Evolutionary conservation across 768 basidiomycete species (phyloP).

Genomic region (Tulasnella sp.): DNA sequence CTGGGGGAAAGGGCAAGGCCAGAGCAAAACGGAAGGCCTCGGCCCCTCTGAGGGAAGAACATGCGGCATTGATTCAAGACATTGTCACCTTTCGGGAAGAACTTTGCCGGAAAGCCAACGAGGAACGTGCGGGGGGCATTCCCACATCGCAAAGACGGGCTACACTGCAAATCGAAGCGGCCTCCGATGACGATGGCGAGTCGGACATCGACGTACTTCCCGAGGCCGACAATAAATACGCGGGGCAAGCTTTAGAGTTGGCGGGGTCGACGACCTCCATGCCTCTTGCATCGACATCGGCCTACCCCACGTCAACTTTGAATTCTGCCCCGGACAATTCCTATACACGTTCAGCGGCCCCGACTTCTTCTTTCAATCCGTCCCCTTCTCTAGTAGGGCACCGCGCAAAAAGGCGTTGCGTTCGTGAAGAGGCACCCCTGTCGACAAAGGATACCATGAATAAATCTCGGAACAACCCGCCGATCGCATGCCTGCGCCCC

Average conservation of each 20-base stretch:
- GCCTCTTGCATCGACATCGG: background rate
- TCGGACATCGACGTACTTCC: constrained; percentile 29
- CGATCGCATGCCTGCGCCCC: constrained; percentile 8
- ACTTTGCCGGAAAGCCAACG: constrained; percentile 34
- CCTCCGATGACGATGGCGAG: constrained; percentile 25
- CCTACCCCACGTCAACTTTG: constrained; percentile 3
- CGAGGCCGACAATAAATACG: no score
- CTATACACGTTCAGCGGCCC: no score
- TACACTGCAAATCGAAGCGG: constrained; percentile 26
- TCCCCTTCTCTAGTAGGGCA: no score
- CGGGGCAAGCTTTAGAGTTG: constrained; percentile 13
- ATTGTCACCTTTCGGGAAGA: constrained; percentile 56
- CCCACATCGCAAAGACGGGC: background rate
- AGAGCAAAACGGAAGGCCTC: constrained; percentile 23
- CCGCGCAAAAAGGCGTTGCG: no score
- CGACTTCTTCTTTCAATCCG: no score
- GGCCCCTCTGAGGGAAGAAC: constrained; percentile 25
- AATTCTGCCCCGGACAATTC: background rate
- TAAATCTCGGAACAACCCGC: background rate
- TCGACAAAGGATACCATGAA: background rate
- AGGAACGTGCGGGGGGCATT: background rate
- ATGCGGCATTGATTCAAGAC: constrained; percentile 49
- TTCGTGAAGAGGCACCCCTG: background rate
- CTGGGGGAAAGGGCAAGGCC: background rate
- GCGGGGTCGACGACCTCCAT: background rate